Conservation (phyloP, 768 basidiomycete species). For the Mycena alexandri region DNA sequence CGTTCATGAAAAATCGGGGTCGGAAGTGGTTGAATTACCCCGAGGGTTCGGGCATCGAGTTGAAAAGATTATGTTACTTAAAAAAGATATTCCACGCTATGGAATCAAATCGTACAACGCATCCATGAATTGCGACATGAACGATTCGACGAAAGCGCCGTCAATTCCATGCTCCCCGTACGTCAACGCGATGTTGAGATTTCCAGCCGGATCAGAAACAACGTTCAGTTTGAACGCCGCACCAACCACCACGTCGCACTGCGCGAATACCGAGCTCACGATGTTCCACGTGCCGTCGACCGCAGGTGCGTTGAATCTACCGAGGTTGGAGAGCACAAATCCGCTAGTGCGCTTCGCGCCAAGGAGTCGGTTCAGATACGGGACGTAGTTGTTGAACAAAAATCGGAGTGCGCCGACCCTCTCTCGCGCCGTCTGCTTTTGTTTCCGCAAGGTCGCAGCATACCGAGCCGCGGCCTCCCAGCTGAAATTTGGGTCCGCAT, state of each 20-base stretch:
- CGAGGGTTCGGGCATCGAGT: too few species aligned
- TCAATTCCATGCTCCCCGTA: slow-evolving; percentile 45
- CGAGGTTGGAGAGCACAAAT: slow-evolving; percentile 55
- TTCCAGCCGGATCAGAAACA: slow-evolving; percentile 43
- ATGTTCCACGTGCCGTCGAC: slow-evolving; percentile 38
- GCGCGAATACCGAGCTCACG: slow-evolving; percentile 44
- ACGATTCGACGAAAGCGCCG: slow-evolving; percentile 41
- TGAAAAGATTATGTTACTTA: too few species aligned
- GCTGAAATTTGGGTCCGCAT: slow-evolving; percentile 43
- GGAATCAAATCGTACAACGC: slow-evolving; percentile 5
- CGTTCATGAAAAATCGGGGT: too few species aligned
- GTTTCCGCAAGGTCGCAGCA: slow-evolving; percentile 42
- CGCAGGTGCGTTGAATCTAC: slow-evolving; percentile 39
- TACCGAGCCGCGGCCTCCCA: slow-evolving; percentile 50
- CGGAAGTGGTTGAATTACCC: too few species aligned
- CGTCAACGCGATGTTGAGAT: slow-evolving; percentile 42
- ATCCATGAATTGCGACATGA: slow-evolving; percentile 39
- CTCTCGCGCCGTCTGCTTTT: slow-evolving; percentile 38
- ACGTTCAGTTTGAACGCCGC: slow-evolving; percentile 47
- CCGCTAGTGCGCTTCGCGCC: slow-evolving; percentile 49
- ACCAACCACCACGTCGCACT: slow-evolving; percentile 46
- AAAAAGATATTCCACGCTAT: too few species aligned
- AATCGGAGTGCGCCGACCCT: slow-evolving; percentile 49
- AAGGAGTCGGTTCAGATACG: slow-evolving; percentile 44
- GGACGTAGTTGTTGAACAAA: slow-evolving; percentile 48